Base-by-base conservation (phyloP, 768 basidiomycete species). In the Mycena polygramma region DNA sequence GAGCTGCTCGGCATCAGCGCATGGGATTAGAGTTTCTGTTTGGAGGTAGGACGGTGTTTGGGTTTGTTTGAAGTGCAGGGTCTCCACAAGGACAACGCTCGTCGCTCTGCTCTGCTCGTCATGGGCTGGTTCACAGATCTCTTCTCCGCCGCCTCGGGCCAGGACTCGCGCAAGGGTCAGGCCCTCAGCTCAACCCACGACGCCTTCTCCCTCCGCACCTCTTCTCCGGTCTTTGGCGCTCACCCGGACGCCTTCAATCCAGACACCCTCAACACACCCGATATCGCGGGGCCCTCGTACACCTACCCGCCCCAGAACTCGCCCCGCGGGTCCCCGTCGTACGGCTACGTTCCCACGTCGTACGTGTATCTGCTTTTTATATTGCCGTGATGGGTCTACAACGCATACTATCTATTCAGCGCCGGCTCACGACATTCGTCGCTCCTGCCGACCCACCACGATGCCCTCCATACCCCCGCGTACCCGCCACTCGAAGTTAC, bases 401-500 rank as follows among this genome's bases (percentile, higher is more conserved):
- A 39, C 54, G 65, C 37, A 35, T 62, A 72, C 57, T 66, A 46
- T 46, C 30, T 22, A 57, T 72, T 62, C 72, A 72, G 51, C 55
- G 73, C 69, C 24, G 53, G 87, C 62, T 82, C 85, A 69, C 79
- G 79, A 53, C 85, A 85, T 11, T 75, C 86, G 7, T 85, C 91
- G 20, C 78, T 94, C 41, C 87, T 95, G 54, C 93, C 94, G 61
- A 87, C 89, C 36, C 92, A 94, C 73, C 86, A 89, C 80, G 83
- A 87, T 69, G 75, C 83, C n/a, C 75, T 81, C 37, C 86, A 85
- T 71, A 83, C 85, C 58, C 83, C 84, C 22, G 75, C 82, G 49
- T 96, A 94, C 79, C 96, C 97, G 4, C 91, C 95, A 35, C 83
- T 98, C n/a, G 80, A 88, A 20, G 87, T 87, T 57, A 95, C 96